Evolutionary conservation across 495 filamentous ascomycete genomes (phyloP).

Genomic region (Cetradonia linearis): DNA sequence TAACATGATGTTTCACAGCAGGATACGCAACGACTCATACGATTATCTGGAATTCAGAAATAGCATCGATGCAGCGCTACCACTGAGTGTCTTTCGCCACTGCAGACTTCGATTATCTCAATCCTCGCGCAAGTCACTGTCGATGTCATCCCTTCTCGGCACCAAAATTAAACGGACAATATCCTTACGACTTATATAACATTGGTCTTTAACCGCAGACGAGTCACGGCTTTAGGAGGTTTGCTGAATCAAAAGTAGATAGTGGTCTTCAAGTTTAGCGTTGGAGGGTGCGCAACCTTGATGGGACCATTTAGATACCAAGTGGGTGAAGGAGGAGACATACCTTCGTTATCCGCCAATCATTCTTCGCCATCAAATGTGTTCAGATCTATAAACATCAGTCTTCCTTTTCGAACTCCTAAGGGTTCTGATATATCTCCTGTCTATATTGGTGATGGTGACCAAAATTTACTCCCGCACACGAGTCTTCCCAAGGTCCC

Average conservation of each 20-base stretch:
- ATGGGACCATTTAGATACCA: background rate
- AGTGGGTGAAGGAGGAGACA: background rate
- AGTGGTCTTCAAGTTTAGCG: background rate
- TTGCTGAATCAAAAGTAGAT: background rate
- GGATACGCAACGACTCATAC: background rate
- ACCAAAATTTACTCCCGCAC: background rate
- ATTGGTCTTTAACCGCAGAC: background rate
- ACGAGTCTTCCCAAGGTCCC: background rate
- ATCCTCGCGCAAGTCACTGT: background rate
- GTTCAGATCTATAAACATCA: background rate
- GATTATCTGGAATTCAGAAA: background rate
- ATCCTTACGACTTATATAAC: background rate
- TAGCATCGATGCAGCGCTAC: background rate
- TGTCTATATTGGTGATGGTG: background rate
- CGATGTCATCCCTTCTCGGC: background rate
- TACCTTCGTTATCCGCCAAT: background rate
- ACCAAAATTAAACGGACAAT: background rate
- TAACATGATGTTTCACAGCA: background rate
- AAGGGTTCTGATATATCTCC: background rate
- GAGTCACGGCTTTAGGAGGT: background rate
- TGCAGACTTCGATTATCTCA: background rate
- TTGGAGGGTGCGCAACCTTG: conserved; percentile 1
- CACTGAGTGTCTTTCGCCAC: background rate
- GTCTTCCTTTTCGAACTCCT: background rate
- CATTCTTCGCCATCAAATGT: background rate